Conservation (phyloP, 306 rosid species). For the Myrica gale region DNA sequence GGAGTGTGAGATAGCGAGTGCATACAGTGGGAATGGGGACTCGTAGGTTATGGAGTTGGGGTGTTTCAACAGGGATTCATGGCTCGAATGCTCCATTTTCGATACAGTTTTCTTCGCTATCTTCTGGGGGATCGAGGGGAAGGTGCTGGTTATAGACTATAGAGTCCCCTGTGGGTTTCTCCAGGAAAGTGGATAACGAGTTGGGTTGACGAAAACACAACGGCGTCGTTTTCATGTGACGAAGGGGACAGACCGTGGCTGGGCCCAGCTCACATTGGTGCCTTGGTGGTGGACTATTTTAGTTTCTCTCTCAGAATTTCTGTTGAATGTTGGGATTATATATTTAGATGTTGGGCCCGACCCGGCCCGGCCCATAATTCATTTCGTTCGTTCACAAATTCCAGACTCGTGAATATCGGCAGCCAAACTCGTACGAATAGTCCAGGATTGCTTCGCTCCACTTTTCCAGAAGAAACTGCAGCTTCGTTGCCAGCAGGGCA, state of each 20-base stretch:
- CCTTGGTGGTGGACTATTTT: not conserved
- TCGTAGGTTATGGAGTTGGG: conserved; percentile 65
- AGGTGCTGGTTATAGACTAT: not conserved
- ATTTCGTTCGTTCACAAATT: too few relatives aligned
- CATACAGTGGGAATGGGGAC: conserved; percentile 73
- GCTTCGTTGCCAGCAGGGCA: too few relatives aligned
- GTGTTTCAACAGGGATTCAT: conserved; percentile 61
- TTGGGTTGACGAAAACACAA: not conserved
- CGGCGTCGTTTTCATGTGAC: not conserved
- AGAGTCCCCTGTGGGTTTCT: not conserved
- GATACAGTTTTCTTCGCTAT: not conserved
- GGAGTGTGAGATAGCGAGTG: conserved; percentile 63
- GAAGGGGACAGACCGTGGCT: not conserved
- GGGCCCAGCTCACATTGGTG: not conserved
- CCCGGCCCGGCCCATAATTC: too few relatives aligned
- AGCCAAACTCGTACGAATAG: too few relatives aligned
- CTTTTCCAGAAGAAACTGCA: too few relatives aligned
- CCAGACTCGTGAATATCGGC: too few relatives aligned
- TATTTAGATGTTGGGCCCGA: too few relatives aligned
- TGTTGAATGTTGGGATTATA: too few relatives aligned
- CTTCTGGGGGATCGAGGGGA: conserved; percentile 8
- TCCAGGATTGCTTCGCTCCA: too few relatives aligned
- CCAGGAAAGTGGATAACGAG: not conserved
- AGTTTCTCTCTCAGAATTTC: too few relatives aligned
- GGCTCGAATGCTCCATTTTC: conserved; percentile 60